phyloP scores from a whole-genome alignment of 108 stramenopile species.

The Aurantiochytrium sp. region DNA sequence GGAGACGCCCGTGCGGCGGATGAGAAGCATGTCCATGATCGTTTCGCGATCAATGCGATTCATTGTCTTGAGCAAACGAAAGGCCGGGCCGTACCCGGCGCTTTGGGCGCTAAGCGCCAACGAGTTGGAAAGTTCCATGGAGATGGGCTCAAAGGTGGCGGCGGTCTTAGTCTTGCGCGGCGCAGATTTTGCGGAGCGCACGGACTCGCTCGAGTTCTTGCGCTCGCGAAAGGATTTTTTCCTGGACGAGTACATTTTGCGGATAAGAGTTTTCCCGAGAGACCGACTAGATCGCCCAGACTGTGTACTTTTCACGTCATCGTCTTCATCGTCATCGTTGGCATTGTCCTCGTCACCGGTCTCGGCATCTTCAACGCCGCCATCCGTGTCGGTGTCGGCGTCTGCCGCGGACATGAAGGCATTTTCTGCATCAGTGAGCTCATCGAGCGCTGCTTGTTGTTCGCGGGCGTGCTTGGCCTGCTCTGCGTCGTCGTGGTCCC shows the following conservation, averaged over 20 bases:
- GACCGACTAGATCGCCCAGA: not conserved
- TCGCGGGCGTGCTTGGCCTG: not conserved
- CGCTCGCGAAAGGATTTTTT: not conserved
- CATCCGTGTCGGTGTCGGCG: not conserved
- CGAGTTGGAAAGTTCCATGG: not conserved
- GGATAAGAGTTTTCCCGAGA: not conserved
- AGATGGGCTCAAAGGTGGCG: not conserved
- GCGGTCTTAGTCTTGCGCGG: not conserved
- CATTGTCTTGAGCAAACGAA: not conserved
- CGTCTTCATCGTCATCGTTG: not conserved
- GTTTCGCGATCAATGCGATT: not conserved
- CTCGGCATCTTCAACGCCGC: not conserved
- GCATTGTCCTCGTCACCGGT: not conserved
- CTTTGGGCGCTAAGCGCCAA: not conserved
- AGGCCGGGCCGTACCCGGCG: not conserved
- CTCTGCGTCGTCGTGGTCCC: not conserved
- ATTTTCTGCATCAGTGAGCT: not conserved
- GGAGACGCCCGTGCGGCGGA: not conserved
- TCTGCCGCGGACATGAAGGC: not conserved
- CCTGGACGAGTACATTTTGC: not conserved
- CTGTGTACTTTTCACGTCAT: not conserved
- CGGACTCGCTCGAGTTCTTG: not conserved
- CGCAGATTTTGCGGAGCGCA: not conserved
- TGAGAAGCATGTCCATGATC: conserved; percentile 12
- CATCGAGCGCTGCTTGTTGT: not conserved